Evolutionary conservation across 257 asterid genomes (phyloP), one percentile per base, ranked within the genome.

Genomic region (Leptodermis oblonga): DNA sequence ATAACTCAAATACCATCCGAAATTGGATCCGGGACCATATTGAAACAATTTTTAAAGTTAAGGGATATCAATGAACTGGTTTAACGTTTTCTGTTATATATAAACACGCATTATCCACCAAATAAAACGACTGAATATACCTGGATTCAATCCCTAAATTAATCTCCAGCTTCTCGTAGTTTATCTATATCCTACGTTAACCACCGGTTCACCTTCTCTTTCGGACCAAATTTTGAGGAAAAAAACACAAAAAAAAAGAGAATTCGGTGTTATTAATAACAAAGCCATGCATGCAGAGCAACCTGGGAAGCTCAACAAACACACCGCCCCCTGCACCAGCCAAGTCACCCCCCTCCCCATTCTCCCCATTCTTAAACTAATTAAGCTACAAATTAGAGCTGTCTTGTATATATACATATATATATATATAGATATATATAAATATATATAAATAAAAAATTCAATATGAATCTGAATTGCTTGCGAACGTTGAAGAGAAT

Each of bases 381-480:
- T n/a, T n/a, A n/a, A n/a, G n/a, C n/a, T n/a, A n/a, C n/a, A n/a
- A n/a, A n/a, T n/a, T n/a, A n/a, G n/a, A n/a, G n/a, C n/a, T n/a
- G n/a, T n/a, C n/a, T n/a, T n/a, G n/a, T n/a, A n/a, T n/a, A n/a
- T n/a, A n/a, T n/a, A n/a, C n/a, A n/a, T n/a, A n/a, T n/a, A n/a
- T n/a, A n/a, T n/a, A n/a, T n/a, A n/a, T n/a, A n/a, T n/a, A n/a
- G n/a, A n/a, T n/a, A n/a, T n/a, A n/a, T n/a, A n/a, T n/a, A n/a
- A n/a, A n/a, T n/a, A n/a, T n/a, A n/a, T n/a, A n/a, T n/a, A n/a
- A n/a, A n/a, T n/a, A n/a, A n/a, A n/a, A n/a, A 22, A 20, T 52
- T 52, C 71, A 68, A 10, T 39, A 68, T 53, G 72, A 68, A 18
- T 37, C 54, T 68, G 39, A 68, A 68, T 28, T 68, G 72, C 72